Conservation (phyloP, 768 basidiomycete genomes). For the Gautieria morchelliformis region DNA sequence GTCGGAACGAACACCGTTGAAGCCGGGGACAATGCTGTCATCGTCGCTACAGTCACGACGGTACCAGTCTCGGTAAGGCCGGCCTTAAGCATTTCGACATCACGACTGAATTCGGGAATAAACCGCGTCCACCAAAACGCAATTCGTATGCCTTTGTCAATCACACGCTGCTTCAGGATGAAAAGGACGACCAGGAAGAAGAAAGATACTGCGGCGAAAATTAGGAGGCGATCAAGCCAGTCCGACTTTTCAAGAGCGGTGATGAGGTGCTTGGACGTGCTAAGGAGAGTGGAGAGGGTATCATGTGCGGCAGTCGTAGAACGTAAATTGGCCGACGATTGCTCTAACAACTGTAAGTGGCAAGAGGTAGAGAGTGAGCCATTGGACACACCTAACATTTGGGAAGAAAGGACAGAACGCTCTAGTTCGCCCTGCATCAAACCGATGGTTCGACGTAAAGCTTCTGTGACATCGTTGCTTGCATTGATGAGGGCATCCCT, state of each 20-base stretch:
- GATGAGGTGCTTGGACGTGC: slow-evolving; percentile 76
- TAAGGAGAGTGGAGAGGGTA: slow-evolving; percentile 57
- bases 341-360: slow-evolving; percentile 37
- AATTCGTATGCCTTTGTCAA: slow-evolving; percentile 70
- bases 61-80: not conserved
- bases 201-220: slow-evolving; percentile 69
- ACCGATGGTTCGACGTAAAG: slow-evolving; percentile 72
- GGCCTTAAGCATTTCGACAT: not conserved
- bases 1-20: not conserved
- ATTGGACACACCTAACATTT: slow-evolving; percentile 61
- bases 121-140: slow-evolving; percentile 87
- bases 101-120: slow-evolving; percentile 30
- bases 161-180: slow-evolving; percentile 78
- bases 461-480: slow-evolving; percentile 82
- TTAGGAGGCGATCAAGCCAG: slow-evolving; percentile 83
- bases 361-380: not conserved
- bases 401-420: slow-evolving; percentile 72
- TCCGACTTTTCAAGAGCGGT: slow-evolving; percentile 84
- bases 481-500: slow-evolving; percentile 75
- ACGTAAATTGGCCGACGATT: slow-evolving; percentile 67
- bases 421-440: slow-evolving; percentile 92
- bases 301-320: slow-evolving; percentile 74
- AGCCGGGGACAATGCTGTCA: not conserved
- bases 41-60: not conserved
- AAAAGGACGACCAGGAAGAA: slow-evolving; percentile 80